Evolutionary conservation across 345 rosid species (phyloP), one percentile per base, ranked within the genome.

Genomic region (Eucalyptus fibrosa): DNA sequence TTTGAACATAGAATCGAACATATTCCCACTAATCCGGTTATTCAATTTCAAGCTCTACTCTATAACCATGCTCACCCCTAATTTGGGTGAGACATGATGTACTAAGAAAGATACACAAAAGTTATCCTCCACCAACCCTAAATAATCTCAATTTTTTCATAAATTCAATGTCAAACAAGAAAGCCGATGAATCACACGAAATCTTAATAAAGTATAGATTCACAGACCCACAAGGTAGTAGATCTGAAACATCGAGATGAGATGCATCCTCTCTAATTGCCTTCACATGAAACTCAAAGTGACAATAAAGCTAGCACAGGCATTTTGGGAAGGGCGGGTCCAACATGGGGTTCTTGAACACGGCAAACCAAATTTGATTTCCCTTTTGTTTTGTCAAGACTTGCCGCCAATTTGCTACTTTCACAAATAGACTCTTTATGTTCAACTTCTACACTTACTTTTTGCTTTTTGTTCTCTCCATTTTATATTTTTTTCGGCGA

Each of bases 1-100:
- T 53, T 21, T 53, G 26, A 53, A 53, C 11, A 21, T 53, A 21
- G 5, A 21, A 53, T 10, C 5, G 1, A 53, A 21, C 9, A 4
- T 53, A 1, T 53, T 21, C 2, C 4, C 59, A 53, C 11, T 0
- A 21, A 53, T 53, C 1, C 0, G 5, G 2, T 53, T 53, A 1
- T 53, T 53, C 26, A 1, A 53, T 53, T 53, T 21, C 56, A 53
- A 8, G 11, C 0, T 53, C 5, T 53, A 4, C 11, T 4, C 59
- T 53, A 53, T 53, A 53, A 53, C 5, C 11, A 53, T 53, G 59
- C 26, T 53, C 26, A 53, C 59, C 26, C 26, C 26, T 53, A 21
- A 53, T 53, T 53, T 30, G 5, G 12, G 23, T 2, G 4, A 9
- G 12, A 32, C 80, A 16, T 32, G 19, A 32, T 67, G 24, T n/a